Evolutionary conservation across 2,329 filamentous ascomycete species (phyloP), one percentile per base, ranked within the genome.

Genomic region (Teratosphaeria gauchensis): DNA sequence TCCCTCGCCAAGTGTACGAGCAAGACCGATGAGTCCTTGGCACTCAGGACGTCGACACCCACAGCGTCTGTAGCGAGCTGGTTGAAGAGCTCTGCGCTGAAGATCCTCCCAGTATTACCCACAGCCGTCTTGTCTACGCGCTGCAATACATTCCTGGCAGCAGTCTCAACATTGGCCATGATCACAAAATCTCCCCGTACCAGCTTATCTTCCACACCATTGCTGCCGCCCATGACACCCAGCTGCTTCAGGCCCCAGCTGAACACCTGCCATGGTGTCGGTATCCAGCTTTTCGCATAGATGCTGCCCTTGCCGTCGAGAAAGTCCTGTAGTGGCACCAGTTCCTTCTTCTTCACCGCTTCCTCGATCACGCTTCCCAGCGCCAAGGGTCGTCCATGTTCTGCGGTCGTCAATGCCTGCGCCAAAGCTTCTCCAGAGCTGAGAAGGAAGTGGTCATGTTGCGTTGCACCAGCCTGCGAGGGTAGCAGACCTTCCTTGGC

Each of bases 301-400:
- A 96, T 84, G 74, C 85, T 92, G 58, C 86, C 83, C 56, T 80
- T 81, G 1, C 81, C 78, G 3, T 72, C 70, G 57, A 88, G 72
- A 66, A 95, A 99, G 9, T 87, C 81, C 14, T 82, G 75, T 11
- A 92, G 68, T 0, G 87, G 84, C 12, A 96, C 77, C 72, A 96
- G 82, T 52, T 87, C 84, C 53, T 81, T 84, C 51, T 80, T 83
- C 56, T 81, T 77, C 1, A 94, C 76, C 0, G 89, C 88, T 66
- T 97, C 92, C 59, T 82, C 77, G 54, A 97, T 78, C 4, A 92
- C 94, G 3, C 86, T 84, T 1, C 88, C 88, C 0, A 99, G 77
- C 2, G 89, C 90, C 9, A 92, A 80, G 1, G 94, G 94, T 53
- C 86, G 82, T 1, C 94, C 94, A 73, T 84, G 92, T 66, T 92